Evolutionary conservation across 2,329 filamentous ascomycete species (phyloP), one percentile per base, ranked within the genome.

Genomic region (Coleophoma eucalyptorum): DNA sequence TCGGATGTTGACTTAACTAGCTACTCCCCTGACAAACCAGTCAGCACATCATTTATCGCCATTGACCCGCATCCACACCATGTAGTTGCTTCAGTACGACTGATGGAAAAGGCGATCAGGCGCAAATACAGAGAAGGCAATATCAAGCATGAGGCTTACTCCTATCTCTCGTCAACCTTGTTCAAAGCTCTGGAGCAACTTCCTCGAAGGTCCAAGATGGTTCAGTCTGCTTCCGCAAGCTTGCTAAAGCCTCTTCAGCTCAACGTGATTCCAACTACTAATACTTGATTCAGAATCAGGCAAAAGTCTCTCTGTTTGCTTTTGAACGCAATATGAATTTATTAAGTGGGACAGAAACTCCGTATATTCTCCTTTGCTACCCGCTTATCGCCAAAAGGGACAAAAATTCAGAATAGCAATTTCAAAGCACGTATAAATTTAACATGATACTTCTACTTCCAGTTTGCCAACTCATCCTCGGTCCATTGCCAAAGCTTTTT

Each of bases 401-500:
- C n/a, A n/a, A n/a, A n/a, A n/a, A n/a, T n/a, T n/a, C n/a, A n/a
- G n/a, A n/a, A n/a, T n/a, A n/a, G n/a, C n/a, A n/a, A n/a, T n/a
- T n/a, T n/a, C n/a, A n/a, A n/a, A n/a, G n/a, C n/a, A n/a, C n/a
- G n/a, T n/a, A n/a, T n/a, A n/a, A n/a, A n/a, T n/a, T n/a, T n/a
- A n/a, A n/a, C n/a, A n/a, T n/a, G n/a, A n/a, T n/a, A n/a, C n/a
- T 26, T 26, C 21, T 26, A 26, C 26, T 26, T 26, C 26, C 26
- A 26, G 10, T 26, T 26, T 3, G 26, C 26, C 26, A 72, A 43
- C n/a, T 62, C 58, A 20, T 66, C 59, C 31, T 67, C 62, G 3
- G 66, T 70, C 62, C 65, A 69, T 2, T 62, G 61, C 67, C 67
- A 71, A n/a, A 73, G 51, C 47, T 62, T 63, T 13, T 50, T 44